phyloP scores from a whole-genome alignment of 2,329 filamentous ascomycete species.

The Ceratocystis destructans region DNA sequence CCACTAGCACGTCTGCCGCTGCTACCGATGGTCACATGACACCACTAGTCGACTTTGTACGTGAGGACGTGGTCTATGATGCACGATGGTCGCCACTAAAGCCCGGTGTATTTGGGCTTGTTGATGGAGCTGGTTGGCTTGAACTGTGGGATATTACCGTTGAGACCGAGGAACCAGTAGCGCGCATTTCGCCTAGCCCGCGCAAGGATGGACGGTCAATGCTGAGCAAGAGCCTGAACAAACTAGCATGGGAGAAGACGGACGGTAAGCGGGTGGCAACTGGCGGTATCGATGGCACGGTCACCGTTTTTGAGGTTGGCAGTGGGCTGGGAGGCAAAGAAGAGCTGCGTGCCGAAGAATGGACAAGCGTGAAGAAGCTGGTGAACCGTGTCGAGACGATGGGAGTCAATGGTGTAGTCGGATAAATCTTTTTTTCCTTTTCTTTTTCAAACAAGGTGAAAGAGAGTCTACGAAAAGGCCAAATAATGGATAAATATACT shows the following conservation, averaged over 20 bases:
- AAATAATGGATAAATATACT: slow-evolving; percentile 13
- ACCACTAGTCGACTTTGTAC: slow-evolving; percentile 76
- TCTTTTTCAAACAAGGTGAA: neutral
- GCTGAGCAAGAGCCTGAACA: slow-evolving; percentile 79
- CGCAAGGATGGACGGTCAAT: slow-evolving; percentile 52
- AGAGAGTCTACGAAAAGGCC: neutral
- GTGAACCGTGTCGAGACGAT: slow-evolving; percentile 58
- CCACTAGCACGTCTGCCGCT: slow-evolving; percentile 45
- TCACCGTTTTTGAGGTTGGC: slow-evolving; percentile 89
- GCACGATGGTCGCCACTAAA: slow-evolving; percentile 89
- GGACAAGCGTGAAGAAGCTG: slow-evolving; percentile 83
- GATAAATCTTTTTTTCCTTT: neutral
- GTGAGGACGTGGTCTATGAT: slow-evolving; percentile 95
- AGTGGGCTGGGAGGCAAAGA: slow-evolving; percentile 73
- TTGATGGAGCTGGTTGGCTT: slow-evolving; percentile 81
- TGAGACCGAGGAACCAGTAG: slow-evolving; percentile 83
- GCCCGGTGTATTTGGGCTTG: slow-evolving; percentile 85
- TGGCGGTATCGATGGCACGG: slow-evolving; percentile 78
- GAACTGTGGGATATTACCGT: slow-evolving; percentile 93
- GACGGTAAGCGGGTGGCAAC: slow-evolving; percentile 80
- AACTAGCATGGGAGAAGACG: slow-evolving; percentile 80
- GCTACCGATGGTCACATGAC: slow-evolving; percentile 40
- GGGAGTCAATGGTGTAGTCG: slow-evolving; percentile 36
- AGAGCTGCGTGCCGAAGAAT: slow-evolving; percentile 71
- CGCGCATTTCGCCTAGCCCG: slow-evolving; percentile 58